A percentile compares a stretch with the other conserved stretches of the same genome.
phyloP scores from a whole-genome alignment of 1,139 yeast species.

The Sugiyamaella paludigena region DNA sequence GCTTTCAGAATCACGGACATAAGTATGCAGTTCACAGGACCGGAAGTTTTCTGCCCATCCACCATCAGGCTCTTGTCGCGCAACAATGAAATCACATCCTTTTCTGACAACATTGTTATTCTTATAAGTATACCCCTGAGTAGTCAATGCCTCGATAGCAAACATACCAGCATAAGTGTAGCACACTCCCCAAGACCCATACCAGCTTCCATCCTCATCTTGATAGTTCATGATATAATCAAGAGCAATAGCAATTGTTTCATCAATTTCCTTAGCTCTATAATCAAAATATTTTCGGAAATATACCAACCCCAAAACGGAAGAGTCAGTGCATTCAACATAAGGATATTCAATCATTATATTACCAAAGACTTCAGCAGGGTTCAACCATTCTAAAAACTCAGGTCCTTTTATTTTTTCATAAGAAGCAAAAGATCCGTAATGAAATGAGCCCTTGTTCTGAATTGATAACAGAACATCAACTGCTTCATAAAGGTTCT shows the following conservation, averaged over 20 bases:
- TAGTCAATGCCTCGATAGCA: constrained; percentile 85
- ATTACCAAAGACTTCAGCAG: constrained; percentile 97
- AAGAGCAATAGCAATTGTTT: constrained; percentile 71
- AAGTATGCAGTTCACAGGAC: constrained; percentile 76
- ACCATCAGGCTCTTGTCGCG: constrained; percentile 80
- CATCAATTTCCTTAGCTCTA: constrained; percentile 59
- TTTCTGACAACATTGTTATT: constrained; percentile 60
- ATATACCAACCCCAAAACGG: constrained; percentile 81
- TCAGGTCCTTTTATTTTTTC: constrained; percentile 83
- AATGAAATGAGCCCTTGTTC: constrained; percentile 74
- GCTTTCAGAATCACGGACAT: constrained; percentile 63
- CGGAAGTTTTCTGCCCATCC: constrained; percentile 86
- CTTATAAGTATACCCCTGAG: constrained; percentile 61
- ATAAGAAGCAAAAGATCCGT: constrained; percentile 91
- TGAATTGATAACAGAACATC: constrained; percentile 70
- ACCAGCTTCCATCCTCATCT: constrained; percentile 88
- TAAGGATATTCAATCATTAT: constrained; percentile 99
- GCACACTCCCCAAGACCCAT: constrained; percentile 98
- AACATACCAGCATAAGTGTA: constrained; percentile 97
- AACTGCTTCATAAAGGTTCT: constrained; percentile 62
- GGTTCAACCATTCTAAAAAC: constrained; percentile 73
- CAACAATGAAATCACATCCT: constrained; percentile 82
- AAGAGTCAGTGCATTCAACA: constrained; percentile 96
- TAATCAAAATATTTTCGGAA: constrained; percentile 65
- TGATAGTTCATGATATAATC: constrained; percentile 69